These are phyloP conservation scores for Pseudophaeomoniella oleicola DNA, from an alignment of 2,329 filamentous ascomycete species.

Conservation along the genomic window DNA sequence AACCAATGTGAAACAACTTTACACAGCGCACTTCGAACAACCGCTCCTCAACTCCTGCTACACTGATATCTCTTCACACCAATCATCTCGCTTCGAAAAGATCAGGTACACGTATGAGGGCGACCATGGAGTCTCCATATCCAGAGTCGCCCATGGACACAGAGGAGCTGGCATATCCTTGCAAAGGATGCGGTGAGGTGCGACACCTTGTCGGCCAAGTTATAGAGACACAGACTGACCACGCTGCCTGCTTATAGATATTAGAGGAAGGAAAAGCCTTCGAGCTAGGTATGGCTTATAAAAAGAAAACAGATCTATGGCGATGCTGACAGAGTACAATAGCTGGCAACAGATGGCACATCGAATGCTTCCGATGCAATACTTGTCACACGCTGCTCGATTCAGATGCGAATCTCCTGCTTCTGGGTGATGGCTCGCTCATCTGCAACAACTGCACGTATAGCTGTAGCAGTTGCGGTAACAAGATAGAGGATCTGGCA, in stretches of 20 bases:
- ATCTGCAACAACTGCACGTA: conserved; percentile 99
- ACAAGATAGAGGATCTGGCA: conserved; percentile 96
- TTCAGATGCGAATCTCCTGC: conserved; percentile 91
- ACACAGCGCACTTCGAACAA: too few relatives aligned
- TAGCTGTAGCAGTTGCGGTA: conserved; percentile 88
- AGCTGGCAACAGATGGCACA: conserved; percentile 97
- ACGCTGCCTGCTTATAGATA: conserved; percentile 43
- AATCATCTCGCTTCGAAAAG: too few relatives aligned
- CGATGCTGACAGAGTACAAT: too few relatives aligned
- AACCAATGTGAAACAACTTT: too few relatives aligned
- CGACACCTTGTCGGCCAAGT: conserved; percentile 14
- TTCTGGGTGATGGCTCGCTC: conserved; percentile 91
- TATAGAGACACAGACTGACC: conserved; percentile 9
- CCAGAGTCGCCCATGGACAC: conserved; percentile 53
- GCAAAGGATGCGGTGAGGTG: conserved; percentile 89
- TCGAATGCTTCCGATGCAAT: conserved; percentile 97
- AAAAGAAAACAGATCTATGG: too few relatives aligned
- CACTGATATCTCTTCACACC: too few relatives aligned
- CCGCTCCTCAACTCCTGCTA: too few relatives aligned
- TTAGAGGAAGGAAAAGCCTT: conserved; percentile 98
- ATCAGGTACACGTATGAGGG: too few relatives aligned
- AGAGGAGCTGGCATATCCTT: conserved; percentile 69
- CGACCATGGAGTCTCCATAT: conserved; percentile 46
- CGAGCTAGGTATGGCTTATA: conserved; percentile 63
- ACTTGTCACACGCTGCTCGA: conserved; percentile 91